Evolutionary conservation across 179 eudicot species (phyloP).

Genomic region (Beta macrorhiza): DNA sequence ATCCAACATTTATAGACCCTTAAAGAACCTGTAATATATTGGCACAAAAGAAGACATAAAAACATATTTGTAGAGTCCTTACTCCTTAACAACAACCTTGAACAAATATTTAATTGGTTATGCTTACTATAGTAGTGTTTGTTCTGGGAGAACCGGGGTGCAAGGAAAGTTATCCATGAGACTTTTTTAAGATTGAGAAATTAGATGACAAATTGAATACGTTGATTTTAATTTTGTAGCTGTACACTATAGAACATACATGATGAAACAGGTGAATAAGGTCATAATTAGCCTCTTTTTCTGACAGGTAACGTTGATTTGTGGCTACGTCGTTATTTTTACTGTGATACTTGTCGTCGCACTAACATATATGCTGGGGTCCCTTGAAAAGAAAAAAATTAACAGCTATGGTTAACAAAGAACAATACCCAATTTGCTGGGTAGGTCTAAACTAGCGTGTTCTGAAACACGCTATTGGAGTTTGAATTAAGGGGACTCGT

Average conservation of each 20-base stretch:
- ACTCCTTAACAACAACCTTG: no score
- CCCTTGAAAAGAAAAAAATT: neutral
- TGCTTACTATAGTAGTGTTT: neutral
- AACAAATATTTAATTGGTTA: no score
- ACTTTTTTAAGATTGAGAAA: neutral
- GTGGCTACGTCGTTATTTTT: neutral
- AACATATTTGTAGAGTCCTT: no score
- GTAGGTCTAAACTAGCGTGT: neutral
- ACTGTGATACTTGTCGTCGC: neutral
- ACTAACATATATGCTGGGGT: neutral
- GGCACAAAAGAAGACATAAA: no score
- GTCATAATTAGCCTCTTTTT: conserved; percentile 2
- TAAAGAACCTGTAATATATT: no score
- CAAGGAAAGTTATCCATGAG: neutral
- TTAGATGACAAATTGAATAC: neutral
- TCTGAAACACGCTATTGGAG: neutral
- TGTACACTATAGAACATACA: no score
- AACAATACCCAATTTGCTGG: neutral
- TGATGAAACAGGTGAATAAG: no score
- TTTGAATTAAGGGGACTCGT: neutral
- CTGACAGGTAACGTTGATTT: neutral
- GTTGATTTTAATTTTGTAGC: neutral
- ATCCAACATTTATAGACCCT: no score
- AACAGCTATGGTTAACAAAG: neutral
- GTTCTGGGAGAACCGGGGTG: neutral